Evolutionary conservation across 257 asterid species (phyloP), one percentile per base, ranked within the genome.

Genomic region (Prunella vulgaris): DNA sequence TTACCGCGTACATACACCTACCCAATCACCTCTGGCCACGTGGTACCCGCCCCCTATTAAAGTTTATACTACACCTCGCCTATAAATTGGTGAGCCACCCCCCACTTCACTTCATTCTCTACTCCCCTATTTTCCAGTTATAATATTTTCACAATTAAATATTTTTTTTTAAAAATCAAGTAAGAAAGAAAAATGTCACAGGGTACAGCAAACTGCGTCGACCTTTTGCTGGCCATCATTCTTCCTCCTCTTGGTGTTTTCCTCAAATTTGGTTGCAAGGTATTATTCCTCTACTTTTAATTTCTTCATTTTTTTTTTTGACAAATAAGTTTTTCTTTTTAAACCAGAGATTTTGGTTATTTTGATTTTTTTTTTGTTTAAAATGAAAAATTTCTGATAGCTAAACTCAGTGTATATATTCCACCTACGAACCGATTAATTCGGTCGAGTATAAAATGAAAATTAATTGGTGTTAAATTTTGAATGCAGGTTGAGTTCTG

Each of bases 201-300:
- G 42, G 82, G 83, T 2, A 75, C 90, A 53, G 82, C 85, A 3
- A 91, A 64, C 60, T 91, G 70, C 64, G 3, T 91, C 15, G 95
- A 88, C 57, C 84, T 91, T 72, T 10, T 91, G 5, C 20, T 91
- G 25, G 93, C 96, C 15, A 88, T 91, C 64, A 51, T 91, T 66
- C 77, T 91, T 75, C 97, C 97, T 48, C 97, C 96, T 4, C 95
- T 90, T 21, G 97, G 97, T 5, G 97, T 90, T 66, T 88, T 90
- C 78, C 86, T 90, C 78, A 90, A 84, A 77, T 88, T 75, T 35
- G 96, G 91, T 68, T 87, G 93, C 81, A 10, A 78, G 87, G 97
- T 79, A 15, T 20, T 60, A 32, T 49, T 49, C 7, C 5, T 10
- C n/a, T n/a, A n/a, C n/a, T n/a, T n/a, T n/a, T n/a, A n/a, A n/a